Evolutionary conservation across 352 stramenopile species (phyloP).

Genomic region (Globisporangium nagaii): DNA sequence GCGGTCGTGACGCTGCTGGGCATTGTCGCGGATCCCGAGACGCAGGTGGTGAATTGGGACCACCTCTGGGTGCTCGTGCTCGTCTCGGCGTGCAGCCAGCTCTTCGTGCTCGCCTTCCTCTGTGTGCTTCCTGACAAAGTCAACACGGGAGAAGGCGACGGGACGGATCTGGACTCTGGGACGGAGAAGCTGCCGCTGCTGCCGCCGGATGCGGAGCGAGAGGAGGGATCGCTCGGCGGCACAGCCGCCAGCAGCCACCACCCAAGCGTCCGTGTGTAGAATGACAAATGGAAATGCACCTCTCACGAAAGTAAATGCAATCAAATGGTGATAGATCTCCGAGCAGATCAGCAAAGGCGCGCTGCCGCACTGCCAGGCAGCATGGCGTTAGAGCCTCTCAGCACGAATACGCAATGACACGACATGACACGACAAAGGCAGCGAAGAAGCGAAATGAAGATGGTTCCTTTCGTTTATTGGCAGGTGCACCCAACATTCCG

Average conservation of each 20-base stretch:
- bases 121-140: constrained; percentile 67
- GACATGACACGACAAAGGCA: not conserved
- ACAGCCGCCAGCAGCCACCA: not conserved
- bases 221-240: not conserved
- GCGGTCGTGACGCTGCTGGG: constrained; percentile 46
- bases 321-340: too few species aligned
- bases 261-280: constrained; percentile 22
- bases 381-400: too few species aligned
- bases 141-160: constrained; percentile 13
- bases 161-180: not conserved
- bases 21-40: constrained; percentile 48
- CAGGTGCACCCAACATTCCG: constrained; percentile 15
- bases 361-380: too few species aligned
- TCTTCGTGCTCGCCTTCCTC: constrained; percentile 67
- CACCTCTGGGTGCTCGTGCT: constrained; percentile 59
- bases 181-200: constrained; percentile 49
- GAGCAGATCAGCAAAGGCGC: too few species aligned
- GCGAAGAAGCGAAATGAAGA: not conserved
- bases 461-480: constrained; percentile 14
- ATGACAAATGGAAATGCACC: not conserved
- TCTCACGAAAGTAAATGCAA: too few species aligned
- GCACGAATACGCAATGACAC: too few species aligned
- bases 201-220: not conserved
- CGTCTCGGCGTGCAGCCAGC: constrained; percentile 43
- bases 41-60: constrained; percentile 54